A percentile compares a stretch with the other conserved stretches of the same genome.
phyloP scores from a whole-genome alignment of 2,329 filamentous ascomycete species.

The Acephala macrosclerotiorum region DNA sequence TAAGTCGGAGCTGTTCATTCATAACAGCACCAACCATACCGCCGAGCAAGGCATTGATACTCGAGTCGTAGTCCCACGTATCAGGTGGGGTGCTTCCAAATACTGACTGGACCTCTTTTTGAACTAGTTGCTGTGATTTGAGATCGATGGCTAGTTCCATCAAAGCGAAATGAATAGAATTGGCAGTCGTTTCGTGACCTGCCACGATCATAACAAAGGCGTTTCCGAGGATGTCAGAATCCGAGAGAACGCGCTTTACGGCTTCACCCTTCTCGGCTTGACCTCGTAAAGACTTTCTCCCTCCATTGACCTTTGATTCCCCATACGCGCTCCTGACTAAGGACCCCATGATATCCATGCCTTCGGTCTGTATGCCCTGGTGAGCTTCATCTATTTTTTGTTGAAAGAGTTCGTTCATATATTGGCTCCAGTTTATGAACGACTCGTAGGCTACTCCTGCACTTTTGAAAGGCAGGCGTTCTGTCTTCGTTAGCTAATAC shows the following conservation, averaged over 20 bases:
- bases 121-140: slow-evolving; percentile 68
- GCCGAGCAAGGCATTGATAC: slow-evolving; percentile 70
- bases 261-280: slow-evolving; percentile 56
- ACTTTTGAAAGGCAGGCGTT: slow-evolving; percentile 51
- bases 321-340: slow-evolving; percentile 55
- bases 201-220: slow-evolving; percentile 74
- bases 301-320: slow-evolving; percentile 15
- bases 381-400: slow-evolving; percentile 56
- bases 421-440: slow-evolving; percentile 63
- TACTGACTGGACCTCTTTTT: slow-evolving; percentile 72
- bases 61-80: slow-evolving; percentile 75
- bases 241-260: slow-evolving; percentile 60
- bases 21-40: slow-evolving; percentile 77
- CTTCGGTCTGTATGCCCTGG: slow-evolving; percentile 47
- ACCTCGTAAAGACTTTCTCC: slow-evolving; percentile 51
- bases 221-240: slow-evolving; percentile 76
- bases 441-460: slow-evolving; percentile 55
- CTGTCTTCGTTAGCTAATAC: slow-evolving; percentile 33
- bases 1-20: slow-evolving; percentile 78
- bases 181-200: slow-evolving; percentile 83
- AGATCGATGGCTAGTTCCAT: slow-evolving; percentile 72
- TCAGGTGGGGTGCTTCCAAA: slow-evolving; percentile 63
- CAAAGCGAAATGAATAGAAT: slow-evolving; percentile 75
- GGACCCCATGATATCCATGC: slow-evolving; percentile 63
- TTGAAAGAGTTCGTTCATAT: slow-evolving; percentile 66